Base-by-base conservation (phyloP, 192 early-diverging fungal genomes). In the Gaertneriomyces semiglobifer region DNA sequence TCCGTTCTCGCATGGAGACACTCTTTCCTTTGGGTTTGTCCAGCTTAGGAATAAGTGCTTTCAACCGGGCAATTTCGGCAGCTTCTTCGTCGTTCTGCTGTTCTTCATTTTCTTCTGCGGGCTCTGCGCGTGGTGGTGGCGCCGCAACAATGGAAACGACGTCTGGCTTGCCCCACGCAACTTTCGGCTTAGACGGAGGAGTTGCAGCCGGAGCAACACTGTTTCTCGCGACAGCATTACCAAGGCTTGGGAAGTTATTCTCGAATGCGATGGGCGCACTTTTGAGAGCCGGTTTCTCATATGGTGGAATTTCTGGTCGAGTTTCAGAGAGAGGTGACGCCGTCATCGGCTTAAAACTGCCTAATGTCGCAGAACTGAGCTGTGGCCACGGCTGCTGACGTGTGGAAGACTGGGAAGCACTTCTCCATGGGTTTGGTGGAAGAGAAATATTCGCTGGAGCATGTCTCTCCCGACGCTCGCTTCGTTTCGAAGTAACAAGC, bases 301-400 rank as follows among this genome's bases (percentile, higher is more conserved):
- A 20, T 18, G 14, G 46, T 18, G 44, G 57, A 8, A 62, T 14
- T 16, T 12, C 8, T 14, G 44, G 33, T 33, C 43, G 59, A 5
- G 11, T 25, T 67, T 58, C 65, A 41, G 39, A 10, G 10, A 25
- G 39, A 10, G 58, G 43, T 12, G 58, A n/a, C 19, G 43, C 48
- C n/a, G 39, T 59, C 14, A 57, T 14, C 14, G 66, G 61, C 11
- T 70, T 70, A 44, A 70, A 70, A 3, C 52, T 38, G 14, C 68
- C 68, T 4, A 70, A 41, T 0, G 68, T 70, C 12, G 68, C 54
- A 0, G 68, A 70, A 52, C 41, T 70, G 52, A 70, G 33, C 43
- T 70, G 68, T n/a, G 68, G 68, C 68, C 68, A 70, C 4, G 68
- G 60, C 63, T 70, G 68, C 58, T 68, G 66, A 11, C 52, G 66